Conservation (phyloP, 441 rosid genomes). For the Flueggea neowawraea region DNA sequence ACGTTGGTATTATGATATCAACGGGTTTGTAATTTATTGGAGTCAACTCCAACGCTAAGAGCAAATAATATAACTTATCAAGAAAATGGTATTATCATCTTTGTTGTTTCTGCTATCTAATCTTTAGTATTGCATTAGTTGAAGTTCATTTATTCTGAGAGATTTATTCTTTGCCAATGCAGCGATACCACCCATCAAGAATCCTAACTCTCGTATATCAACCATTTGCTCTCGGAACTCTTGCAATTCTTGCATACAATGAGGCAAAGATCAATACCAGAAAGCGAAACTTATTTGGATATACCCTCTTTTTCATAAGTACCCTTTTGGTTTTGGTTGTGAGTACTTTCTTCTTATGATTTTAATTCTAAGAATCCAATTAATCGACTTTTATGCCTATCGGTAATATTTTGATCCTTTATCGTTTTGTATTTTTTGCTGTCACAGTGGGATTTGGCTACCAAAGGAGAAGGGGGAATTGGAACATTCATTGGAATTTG, state of each 20-base stretch:
- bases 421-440: background rate
- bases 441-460: slow-evolving; percentile 53
- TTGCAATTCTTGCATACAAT: slow-evolving; percentile 43
- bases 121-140: background rate
- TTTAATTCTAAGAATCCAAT: background rate
- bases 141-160: background rate
- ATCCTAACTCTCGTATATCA: slow-evolving; percentile 75
- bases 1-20: background rate
- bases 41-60: too few species aligned
- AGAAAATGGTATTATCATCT: background rate
- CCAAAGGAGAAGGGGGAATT: slow-evolving; percentile 58
- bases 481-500: slow-evolving; percentile 61
- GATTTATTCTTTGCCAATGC: slow-evolving; percentile 10
- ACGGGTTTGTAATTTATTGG: too few species aligned
- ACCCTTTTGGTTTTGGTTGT: slow-evolving; percentile 54
- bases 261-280: slow-evolving; percentile 60
- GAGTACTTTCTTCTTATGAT: slow-evolving; percentile 19
- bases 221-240: slow-evolving; percentile 60
- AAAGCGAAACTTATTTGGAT: slow-evolving; percentile 48
- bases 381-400: background rate
- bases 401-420: background rate
- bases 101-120: background rate
- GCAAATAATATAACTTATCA: too few species aligned
- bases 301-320: slow-evolving; percentile 43
- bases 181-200: slow-evolving; percentile 67